Conservation (phyloP, 495 filamentous ascomycete genomes). For the Neurospora africana region DNA sequence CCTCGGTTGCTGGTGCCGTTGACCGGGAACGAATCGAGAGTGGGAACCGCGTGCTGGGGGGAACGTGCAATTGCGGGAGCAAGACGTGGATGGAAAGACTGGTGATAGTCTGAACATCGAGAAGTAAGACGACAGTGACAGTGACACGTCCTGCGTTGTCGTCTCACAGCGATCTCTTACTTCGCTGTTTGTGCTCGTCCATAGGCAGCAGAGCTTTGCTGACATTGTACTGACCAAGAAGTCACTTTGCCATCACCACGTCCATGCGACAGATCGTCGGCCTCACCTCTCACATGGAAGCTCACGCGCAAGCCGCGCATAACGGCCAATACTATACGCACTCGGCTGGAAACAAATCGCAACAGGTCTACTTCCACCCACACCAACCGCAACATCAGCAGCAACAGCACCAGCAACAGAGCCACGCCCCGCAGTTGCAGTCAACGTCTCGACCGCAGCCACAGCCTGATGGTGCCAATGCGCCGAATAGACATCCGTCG, state of each 20-base stretch:
- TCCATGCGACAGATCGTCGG: neutral
- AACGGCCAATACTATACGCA: conserved; percentile 2
- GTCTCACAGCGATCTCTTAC: neutral
- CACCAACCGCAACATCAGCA: conserved; percentile 5
- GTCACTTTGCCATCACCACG: neutral
- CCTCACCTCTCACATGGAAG: conserved; percentile 22
- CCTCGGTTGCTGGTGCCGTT: neutral
- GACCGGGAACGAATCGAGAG: neutral
- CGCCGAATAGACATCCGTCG: conserved; percentile 22
- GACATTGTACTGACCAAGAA: neutral
- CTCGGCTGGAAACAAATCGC: conserved; percentile 15
- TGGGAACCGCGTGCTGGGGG: neutral
- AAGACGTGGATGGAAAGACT: neutral
- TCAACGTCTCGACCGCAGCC: conserved; percentile 6
- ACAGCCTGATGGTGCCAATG: conserved; percentile 9
- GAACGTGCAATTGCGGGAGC: neutral
- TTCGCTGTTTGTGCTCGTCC: neutral
- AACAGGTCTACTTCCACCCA: conserved; percentile 12
- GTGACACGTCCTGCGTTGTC: neutral
- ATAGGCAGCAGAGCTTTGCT: neutral
- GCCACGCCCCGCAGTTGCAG: conserved; percentile 8
- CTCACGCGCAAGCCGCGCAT: conserved; percentile 20
- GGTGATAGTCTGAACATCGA: neutral
- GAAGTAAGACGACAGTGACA: neutral
- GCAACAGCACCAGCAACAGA: conserved; percentile 9